Conservation (phyloP, 345 rosid species). For the Mallotus nudiflorus region DNA sequence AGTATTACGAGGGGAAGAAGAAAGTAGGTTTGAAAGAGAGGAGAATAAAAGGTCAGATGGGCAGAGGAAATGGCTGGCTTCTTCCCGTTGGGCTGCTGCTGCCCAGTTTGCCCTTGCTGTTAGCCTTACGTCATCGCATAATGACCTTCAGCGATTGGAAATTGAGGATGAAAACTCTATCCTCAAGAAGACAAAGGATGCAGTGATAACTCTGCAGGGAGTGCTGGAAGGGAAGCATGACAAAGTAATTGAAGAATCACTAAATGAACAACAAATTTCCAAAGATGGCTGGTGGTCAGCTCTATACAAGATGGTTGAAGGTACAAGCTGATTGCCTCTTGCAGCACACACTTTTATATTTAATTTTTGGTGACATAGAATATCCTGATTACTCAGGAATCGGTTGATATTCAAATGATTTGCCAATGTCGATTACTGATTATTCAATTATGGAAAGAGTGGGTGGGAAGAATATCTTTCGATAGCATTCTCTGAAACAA, state of each 20-base stretch:
- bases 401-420: not conserved
- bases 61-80: slow-evolving; percentile 66
- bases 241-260: slow-evolving; percentile 58
- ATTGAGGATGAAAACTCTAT: slow-evolving; percentile 55
- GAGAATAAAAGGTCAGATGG: slow-evolving; percentile 57
- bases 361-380: too few species aligned
- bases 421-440: not conserved
- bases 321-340: slow-evolving; percentile 32
- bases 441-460: not conserved
- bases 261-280: slow-evolving; percentile 51
- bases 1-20: slow-evolving; percentile 48
- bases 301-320: slow-evolving; percentile 87
- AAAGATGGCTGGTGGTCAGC: slow-evolving; percentile 95
- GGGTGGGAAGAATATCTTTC: not conserved
- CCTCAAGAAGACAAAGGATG: slow-evolving; percentile 77
- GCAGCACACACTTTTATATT: not conserved
- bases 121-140: slow-evolving; percentile 72
- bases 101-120: slow-evolving; percentile 77
- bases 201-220: slow-evolving; percentile 72
- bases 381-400: too few species aligned
- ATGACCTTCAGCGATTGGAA: slow-evolving; percentile 68
- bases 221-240: slow-evolving; percentile 90
- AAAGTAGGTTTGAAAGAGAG: slow-evolving; percentile 37
- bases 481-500: not conserved
- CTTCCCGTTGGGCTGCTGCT: slow-evolving; percentile 88